Evolutionary conservation across 2,329 filamentous ascomycete species (phyloP).

Genomic region (Penicillium sp.): DNA sequence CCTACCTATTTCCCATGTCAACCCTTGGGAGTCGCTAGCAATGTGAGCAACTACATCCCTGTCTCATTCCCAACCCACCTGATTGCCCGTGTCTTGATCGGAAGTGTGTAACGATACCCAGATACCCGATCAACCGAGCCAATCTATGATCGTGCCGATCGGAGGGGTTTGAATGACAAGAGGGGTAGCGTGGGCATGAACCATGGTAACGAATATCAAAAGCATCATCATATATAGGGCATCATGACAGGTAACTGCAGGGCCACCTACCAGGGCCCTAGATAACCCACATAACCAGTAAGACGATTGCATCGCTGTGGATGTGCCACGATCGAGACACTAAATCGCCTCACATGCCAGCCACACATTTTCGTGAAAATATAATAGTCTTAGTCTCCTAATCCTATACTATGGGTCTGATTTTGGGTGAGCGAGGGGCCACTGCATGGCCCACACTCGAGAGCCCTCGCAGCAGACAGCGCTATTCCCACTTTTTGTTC

Average conservation of each 20-base stretch:
- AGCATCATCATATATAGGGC: neutral
- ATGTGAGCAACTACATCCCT: conserved; percentile 11
- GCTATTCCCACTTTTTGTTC: conserved; percentile 10
- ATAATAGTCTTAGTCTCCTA: neutral
- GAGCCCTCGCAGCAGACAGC: conserved; percentile 10
- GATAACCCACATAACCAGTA: neutral
- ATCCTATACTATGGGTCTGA: conserved; percentile 4
- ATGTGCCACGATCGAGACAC: conserved; percentile 22
- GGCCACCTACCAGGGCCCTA: neutral
- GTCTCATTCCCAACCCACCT: conserved; percentile 22
- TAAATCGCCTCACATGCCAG: conserved; percentile 28
- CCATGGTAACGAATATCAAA: conserved; percentile 17
- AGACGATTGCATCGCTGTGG: conserved; percentile 6
- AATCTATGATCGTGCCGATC: conserved; percentile 17
- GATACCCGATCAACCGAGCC: conserved; percentile 6
- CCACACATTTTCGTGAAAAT: conserved; percentile 15
- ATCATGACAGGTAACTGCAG: neutral
- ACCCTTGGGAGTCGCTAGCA: conserved; percentile 1
- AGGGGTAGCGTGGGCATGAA: conserved; percentile 17
- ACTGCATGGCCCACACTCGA: conserved; percentile 10
- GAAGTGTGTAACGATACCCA: conserved; percentile 17
- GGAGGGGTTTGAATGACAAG: conserved; percentile 10
- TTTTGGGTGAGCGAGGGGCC: conserved; percentile 15
- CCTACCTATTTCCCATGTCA: neutral
- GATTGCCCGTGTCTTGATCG: conserved; percentile 9